phyloP scores from a whole-genome alignment of 352 stramenopile species.

The Phytophthora pinifolia region DNA sequence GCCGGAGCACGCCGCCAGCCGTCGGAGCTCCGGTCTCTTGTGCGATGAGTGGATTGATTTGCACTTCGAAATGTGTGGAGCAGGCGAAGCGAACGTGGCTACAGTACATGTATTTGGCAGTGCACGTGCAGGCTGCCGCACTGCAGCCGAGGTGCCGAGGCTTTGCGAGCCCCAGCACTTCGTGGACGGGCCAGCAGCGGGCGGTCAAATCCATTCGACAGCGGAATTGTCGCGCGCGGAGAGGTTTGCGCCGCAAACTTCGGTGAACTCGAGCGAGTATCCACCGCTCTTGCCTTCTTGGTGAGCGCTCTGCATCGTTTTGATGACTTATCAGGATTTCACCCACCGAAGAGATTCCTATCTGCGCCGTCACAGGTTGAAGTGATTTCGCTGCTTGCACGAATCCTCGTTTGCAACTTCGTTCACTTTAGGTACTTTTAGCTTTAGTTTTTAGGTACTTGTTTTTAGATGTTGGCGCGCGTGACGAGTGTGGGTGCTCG shows the following conservation, averaged over 20 bases:
- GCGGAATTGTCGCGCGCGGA: slow-evolving; percentile 9
- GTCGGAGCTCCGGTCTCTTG: no score
- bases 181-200: background rate
- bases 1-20: no score
- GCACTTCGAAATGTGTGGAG: no score
- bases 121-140: no score
- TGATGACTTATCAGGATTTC: slow-evolving; percentile 5
- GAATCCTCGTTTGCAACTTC: slow-evolving; percentile 12
- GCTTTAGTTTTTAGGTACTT: slow-evolving; percentile 8
- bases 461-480: slow-evolving; percentile 28
- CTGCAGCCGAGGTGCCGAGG: no score
- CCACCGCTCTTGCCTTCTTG: no score
- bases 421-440: slow-evolving; percentile 19
- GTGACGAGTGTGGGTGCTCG: slow-evolving; percentile 23
- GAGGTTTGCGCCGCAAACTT: background rate
- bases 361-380: slow-evolving; percentile 4
- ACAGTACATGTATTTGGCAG: no score
- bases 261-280: no score
- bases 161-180: background rate
- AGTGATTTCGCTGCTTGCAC: slow-evolving; percentile 3
- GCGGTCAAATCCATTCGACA: slow-evolving; percentile 11
- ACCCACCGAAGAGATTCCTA: background rate
- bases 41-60: no score
- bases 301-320: no score
- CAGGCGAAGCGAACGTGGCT: no score